Evolutionary conservation across 2,329 filamentous ascomycete species (phyloP).

Genomic region (Fusarium sarcochroum): DNA sequence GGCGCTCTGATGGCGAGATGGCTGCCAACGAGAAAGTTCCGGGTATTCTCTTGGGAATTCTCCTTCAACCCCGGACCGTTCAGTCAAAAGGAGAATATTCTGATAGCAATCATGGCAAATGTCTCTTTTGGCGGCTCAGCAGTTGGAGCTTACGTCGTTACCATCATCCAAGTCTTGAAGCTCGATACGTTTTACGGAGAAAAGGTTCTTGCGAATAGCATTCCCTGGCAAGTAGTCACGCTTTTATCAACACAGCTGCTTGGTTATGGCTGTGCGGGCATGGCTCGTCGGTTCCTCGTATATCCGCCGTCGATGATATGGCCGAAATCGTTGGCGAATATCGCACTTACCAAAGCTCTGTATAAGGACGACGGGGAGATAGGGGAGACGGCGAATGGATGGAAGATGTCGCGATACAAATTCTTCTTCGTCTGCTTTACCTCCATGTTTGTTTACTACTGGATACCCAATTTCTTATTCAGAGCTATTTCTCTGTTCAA

Average conservation of each 20-base stretch:
- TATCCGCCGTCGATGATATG: conserved; percentile 65
- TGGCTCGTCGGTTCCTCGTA: conserved; percentile 62
- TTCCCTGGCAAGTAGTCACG: conserved; percentile 62
- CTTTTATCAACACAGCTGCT: conserved; percentile 64
- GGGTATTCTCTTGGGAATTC: conserved; percentile 42
- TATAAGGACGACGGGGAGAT: conserved; percentile 37
- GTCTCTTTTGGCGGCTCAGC: conserved; percentile 54
- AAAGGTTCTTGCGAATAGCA: conserved; percentile 48
- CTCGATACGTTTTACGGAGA: conserved; percentile 63
- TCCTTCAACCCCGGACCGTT: conserved; percentile 64
- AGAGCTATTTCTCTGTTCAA: conserved; percentile 61
- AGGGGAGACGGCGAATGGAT: conserved; percentile 40
- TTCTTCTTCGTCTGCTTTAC: conserved; percentile 61
- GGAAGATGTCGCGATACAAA: conserved; percentile 49
- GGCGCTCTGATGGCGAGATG: conserved; percentile 53
- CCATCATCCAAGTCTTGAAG: conserved; percentile 62
- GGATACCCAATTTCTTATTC: conserved; percentile 66
- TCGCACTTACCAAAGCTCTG: conserved; percentile 56
- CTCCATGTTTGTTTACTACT: conserved; percentile 66
- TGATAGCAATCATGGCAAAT: conserved; percentile 71
- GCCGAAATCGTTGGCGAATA: conserved; percentile 63
- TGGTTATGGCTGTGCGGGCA: conserved; percentile 66
- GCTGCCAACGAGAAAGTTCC: conserved; percentile 25
- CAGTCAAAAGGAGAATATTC: conserved; percentile 67
- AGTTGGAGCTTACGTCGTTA: conserved; percentile 59